These are phyloP conservation scores for Dothiorella sarmentorum DNA, from an alignment of 2,329 filamentous ascomycete genomes.

Conservation along the genomic window DNA sequence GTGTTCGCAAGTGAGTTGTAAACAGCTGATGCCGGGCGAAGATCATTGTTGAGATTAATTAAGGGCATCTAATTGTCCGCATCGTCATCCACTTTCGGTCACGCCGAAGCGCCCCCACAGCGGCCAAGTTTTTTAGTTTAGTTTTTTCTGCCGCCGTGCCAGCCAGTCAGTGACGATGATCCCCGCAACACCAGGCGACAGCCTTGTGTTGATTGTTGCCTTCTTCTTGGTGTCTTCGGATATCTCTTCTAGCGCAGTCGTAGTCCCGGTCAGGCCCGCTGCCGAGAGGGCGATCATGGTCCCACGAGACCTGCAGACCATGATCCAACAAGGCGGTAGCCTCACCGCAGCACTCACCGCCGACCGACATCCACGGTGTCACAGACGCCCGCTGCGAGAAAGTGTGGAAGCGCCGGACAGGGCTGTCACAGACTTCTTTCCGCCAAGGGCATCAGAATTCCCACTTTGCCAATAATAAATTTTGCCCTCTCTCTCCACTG, in stretches of 20 bases:
- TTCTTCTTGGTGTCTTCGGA: neutral
- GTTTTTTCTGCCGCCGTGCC: slow-evolving; percentile 3
- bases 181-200: slow-evolving; percentile 10
- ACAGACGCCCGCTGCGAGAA: slow-evolving; percentile 8
- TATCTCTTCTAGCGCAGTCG: neutral
- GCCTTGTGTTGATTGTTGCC: neutral
- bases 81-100: neutral
- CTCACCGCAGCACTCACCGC: slow-evolving; percentile 14
- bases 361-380: slow-evolving; percentile 1
- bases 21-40: slow-evolving; percentile 2
- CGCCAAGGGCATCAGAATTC: neutral
- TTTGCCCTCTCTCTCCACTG: neutral
- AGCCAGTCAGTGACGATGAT: slow-evolving; percentile 4
- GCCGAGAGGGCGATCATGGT: neutral
- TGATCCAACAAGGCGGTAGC: neutral
- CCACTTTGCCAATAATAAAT: neutral
- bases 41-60: slow-evolving; percentile 13
- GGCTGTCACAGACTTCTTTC: slow-evolving; percentile 2
- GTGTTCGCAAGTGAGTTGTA: slow-evolving; percentile 11
- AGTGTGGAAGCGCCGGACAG: slow-evolving; percentile 11
- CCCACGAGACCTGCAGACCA: neutral
- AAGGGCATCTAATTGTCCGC: slow-evolving; percentile 1
- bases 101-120: slow-evolving; percentile 7
- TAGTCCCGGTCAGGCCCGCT: neutral
- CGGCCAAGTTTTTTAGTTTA: neutral